Percentiles rank a stretch among this genome's conserved stretches.
Conservation (phyloP, 148 eudicot species). For the Diospyros lotus region DNA sequence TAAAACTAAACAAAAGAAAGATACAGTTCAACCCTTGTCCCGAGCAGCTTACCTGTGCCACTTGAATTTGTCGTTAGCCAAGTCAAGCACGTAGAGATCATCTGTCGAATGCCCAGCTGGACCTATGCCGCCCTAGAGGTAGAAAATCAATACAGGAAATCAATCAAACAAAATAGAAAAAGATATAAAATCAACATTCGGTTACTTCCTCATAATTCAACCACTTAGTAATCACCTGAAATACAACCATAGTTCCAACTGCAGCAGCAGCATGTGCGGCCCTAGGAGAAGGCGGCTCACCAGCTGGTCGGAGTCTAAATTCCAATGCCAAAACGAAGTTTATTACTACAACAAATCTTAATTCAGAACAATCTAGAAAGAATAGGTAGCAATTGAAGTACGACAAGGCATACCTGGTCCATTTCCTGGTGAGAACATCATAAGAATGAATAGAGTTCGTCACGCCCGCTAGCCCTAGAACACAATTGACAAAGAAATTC, state of each 20-base stretch:
- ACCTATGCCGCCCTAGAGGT: conserved; percentile 89
- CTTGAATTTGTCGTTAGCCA: conserved; percentile 88
- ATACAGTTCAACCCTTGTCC: neutral
- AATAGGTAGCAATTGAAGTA: neutral
- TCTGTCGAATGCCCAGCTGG: conserved; percentile 98
- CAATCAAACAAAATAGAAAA: neutral
- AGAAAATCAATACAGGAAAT: neutral
- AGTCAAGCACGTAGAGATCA: conserved; percentile 85
- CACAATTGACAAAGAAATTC: conserved; percentile 4
- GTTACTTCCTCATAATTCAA: neutral
- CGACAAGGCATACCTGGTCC: conserved; percentile 57
- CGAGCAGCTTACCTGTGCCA: conserved; percentile 75
- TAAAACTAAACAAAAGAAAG: neutral
- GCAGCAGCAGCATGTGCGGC: conserved; percentile 97
- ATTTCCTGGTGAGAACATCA: conserved; percentile 68
- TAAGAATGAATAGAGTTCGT: conserved; percentile 79
- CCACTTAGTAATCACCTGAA: conserved; percentile 62
- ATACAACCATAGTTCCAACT: conserved; percentile 94
- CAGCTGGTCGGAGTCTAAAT: conserved; percentile 71
- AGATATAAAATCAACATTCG: neutral
- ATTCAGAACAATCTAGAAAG: neutral
- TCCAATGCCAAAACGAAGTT: neutral
- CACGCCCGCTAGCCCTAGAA: conserved; percentile 84
- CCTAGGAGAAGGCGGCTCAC: conserved; percentile 97
- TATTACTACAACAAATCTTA: neutral